Evolutionary conservation across 345 rosid genomes (phyloP).

Genomic region (Atalantia buxifolia): DNA sequence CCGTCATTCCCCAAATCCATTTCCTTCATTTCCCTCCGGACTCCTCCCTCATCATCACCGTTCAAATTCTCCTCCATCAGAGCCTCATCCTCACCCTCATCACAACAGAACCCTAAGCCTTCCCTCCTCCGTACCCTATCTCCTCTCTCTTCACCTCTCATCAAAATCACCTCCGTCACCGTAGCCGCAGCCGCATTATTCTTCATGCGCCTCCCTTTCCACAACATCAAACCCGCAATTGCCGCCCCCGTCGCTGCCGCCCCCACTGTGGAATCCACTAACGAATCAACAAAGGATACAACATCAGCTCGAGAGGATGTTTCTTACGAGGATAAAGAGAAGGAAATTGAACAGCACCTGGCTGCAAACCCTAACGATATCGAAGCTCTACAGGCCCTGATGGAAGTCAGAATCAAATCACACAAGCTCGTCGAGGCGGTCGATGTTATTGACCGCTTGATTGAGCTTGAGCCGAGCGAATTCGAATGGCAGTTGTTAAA

Average conservation of each 20-base stretch:
- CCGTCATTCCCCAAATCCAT: conserved; percentile 32
- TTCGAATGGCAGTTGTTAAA: conserved; percentile 72
- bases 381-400: conserved; percentile 49
- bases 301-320: conserved; percentile 15
- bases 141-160: conserved; percentile 29
- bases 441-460: conserved; percentile 55
- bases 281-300: not conserved
- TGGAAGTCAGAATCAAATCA: conserved; percentile 71
- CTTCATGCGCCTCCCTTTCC: conserved; percentile 39
- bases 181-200: conserved; percentile 61
- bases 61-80: conserved; percentile 35
- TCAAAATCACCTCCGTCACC: conserved; percentile 57
- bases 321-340: conserved; percentile 48
- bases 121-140: conserved; percentile 25
- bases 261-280: conserved; percentile 31
- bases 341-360: conserved; percentile 42
- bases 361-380: conserved; percentile 41
- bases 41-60: conserved; percentile 25
- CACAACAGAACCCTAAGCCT: conserved; percentile 22
- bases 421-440: conserved; percentile 56
- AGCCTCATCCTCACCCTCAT: conserved; percentile 43
- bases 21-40: conserved; percentile 34
- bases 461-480: conserved; percentile 72
- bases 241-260: conserved; percentile 43
- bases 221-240: conserved; percentile 39